Percentiles rank a stretch among this genome's conserved stretches.
Conservation (phyloP, 305 asterid genomes). For the Fraxinus paxiana region DNA sequence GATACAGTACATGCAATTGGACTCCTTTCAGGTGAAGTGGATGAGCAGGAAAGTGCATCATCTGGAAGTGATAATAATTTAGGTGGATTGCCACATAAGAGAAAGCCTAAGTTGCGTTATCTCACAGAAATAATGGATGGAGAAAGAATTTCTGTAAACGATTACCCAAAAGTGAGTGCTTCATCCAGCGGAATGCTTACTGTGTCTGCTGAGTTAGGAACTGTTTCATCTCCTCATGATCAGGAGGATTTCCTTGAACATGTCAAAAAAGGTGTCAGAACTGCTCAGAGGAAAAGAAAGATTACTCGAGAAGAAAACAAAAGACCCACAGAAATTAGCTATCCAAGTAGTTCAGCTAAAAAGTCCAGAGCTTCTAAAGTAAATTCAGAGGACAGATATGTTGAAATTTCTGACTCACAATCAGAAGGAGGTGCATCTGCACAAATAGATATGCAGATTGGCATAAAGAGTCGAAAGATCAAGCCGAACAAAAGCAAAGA, state of each 20-base stretch:
- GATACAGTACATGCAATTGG: conserved; percentile 7
- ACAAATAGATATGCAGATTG: conserved; percentile 13
- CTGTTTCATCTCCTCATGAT: conserved; percentile 19
- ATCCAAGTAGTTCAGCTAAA: background rate
- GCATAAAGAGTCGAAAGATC: conserved; percentile 18
- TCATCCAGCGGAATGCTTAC: conserved; percentile 24
- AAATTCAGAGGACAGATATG: background rate
- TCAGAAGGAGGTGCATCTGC: conserved; percentile 24
- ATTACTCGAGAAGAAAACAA: conserved; percentile 28
- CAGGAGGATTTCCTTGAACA: conserved; percentile 15
- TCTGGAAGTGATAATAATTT: conserved; percentile 30
- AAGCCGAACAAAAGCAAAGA: conserved; percentile 29
- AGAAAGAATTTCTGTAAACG: conserved; percentile 23
- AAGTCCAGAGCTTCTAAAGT: background rate
- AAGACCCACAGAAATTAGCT: conserved; percentile 9
- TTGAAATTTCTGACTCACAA: conserved; percentile 27
- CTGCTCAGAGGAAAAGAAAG: conserved; percentile 30
- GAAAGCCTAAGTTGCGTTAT: conserved; percentile 47
- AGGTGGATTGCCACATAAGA: conserved; percentile 21
- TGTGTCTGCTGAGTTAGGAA: conserved; percentile 28
- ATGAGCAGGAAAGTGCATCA: conserved; percentile 31
- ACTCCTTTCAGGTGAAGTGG: conserved; percentile 6
- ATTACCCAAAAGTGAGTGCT: conserved; percentile 15
- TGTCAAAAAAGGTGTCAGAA: background rate
- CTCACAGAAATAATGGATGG: conserved; percentile 48